Base-by-base conservation (phyloP, 257 asterid species). In the Ilex asprella region DNA sequence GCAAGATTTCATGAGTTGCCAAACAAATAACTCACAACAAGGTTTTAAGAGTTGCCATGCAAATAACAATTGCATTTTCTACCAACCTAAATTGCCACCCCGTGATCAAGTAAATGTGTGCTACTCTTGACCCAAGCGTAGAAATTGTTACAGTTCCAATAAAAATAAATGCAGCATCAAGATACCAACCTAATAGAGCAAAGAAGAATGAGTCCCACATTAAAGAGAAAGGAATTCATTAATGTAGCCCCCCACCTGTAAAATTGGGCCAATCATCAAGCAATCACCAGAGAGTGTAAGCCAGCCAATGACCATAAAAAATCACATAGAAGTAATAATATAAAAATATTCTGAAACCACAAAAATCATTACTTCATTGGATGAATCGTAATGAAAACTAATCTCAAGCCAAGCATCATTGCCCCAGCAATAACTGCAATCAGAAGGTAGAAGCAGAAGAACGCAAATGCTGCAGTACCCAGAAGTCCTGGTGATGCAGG, bases 341-440 rank as follows among this genome's bases (percentile, higher is more conserved):
- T 75, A 59, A 67, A 14, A 35, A 44, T 15, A 21, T 43, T 6
- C 14, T 35, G 67, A 16, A n/a, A 51, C 41, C 14, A 64, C 21
- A 39, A 52, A 60, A 27, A 59, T 44, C 6, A 81, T 66, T 82
- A 93, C 99, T 93, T 93, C 99, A 93, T 93, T 30, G 99, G 99
- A 75, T 93, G 99, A 75, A 93, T 87, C 4, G 99, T 85, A 60
- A 93, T 79, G 58, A 93, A 93, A 67, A 89, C 97, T 78, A 93
- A 69, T 78, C 79, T 89, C 79, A 93, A 68, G 58, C 99, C 99
- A 66, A 93, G 86, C 99, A 93, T 87, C 95, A 82, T 89, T n/a
- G 91, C 97, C 70, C 99, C 99, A 11, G 99, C 96, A 56, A 93
- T 85, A 75, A 93, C 99, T 15, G 99, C 92, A 67, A 93, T 84